Evolutionary conservation across 306 rosid species (phyloP).

Genomic region (Sicyos baderoa): DNA sequence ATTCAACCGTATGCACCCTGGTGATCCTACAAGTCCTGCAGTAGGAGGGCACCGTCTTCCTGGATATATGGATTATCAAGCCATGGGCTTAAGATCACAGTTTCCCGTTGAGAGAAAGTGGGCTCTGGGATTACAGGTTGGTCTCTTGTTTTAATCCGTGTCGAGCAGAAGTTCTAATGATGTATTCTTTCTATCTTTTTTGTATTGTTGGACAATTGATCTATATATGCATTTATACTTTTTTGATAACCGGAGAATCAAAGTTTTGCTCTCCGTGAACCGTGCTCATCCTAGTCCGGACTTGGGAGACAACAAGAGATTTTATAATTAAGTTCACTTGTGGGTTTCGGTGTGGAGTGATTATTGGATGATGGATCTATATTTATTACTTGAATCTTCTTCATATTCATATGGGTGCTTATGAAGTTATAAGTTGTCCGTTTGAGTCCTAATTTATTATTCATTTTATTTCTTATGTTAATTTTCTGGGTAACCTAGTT

Average conservation of each 20-base stretch:
- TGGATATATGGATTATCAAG: conserved; percentile 71
- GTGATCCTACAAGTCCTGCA: conserved; percentile 52
- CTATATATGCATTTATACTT: too few species aligned
- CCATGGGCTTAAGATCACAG: conserved; percentile 53
- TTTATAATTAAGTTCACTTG: too few species aligned
- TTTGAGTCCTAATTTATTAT: background rate
- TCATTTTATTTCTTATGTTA: background rate
- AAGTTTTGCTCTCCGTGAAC: too few species aligned
- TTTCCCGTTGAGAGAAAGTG: conserved; percentile 80
- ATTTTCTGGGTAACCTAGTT: background rate
- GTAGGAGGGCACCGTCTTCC: conserved; percentile 64
- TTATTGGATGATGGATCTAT: background rate
- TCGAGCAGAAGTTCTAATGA: background rate
- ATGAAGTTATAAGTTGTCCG: background rate
- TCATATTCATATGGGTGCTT: background rate
- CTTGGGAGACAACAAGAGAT: too few species aligned
- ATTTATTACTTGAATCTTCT: background rate
- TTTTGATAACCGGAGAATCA: too few species aligned
- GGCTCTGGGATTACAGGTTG: conserved; percentile 97
- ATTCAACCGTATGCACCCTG: conserved; percentile 47
- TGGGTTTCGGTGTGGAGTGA: too few species aligned
- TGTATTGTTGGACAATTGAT: too few species aligned
- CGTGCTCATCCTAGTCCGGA: too few species aligned
- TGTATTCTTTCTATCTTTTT: background rate
- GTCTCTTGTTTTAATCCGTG: conserved; percentile 7